Percentiles rank a stretch among this genome's conserved stretches.
Conservation (phyloP, 768 basidiomycete genomes). For the Termitomyces sp. region DNA sequence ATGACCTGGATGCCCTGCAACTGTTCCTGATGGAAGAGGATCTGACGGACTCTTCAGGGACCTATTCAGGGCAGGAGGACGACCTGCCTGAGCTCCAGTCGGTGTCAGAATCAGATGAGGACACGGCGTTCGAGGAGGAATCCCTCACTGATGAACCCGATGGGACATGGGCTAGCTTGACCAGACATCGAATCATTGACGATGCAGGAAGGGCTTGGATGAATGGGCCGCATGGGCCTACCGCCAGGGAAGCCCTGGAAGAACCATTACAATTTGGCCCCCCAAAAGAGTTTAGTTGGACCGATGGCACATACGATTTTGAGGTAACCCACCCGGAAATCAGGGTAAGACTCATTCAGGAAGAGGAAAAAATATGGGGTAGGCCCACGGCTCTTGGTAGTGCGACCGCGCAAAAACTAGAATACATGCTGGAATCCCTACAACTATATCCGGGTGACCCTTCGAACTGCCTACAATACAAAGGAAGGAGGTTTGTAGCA, state of each 20-base stretch:
- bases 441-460: background rate
- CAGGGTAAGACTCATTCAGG: rapidly evolving
- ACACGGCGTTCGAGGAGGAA: too few species aligned
- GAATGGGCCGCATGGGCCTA: background rate
- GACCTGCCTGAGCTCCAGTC: too few species aligned
- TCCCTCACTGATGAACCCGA: too few species aligned
- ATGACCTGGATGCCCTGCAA: too few species aligned
- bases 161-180: too few species aligned
- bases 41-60: too few species aligned
- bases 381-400: background rate
- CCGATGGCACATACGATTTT: background rate
- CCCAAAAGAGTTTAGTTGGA: background rate
- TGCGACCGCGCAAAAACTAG: background rate
- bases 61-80: too few species aligned
- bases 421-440: background rate
- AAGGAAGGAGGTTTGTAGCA: background rate
- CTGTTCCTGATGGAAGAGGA: too few species aligned
- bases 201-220: background rate
- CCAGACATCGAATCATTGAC: too few species aligned
- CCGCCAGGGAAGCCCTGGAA: background rate
- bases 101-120: too few species aligned
- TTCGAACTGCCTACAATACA: background rate
- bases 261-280: too few species aligned
- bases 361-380: background rate
- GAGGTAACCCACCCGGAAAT: background rate